phyloP scores from a whole-genome alignment of 1,284 basidiomycete species.

The Sanguinoderma infundibulare region DNA sequence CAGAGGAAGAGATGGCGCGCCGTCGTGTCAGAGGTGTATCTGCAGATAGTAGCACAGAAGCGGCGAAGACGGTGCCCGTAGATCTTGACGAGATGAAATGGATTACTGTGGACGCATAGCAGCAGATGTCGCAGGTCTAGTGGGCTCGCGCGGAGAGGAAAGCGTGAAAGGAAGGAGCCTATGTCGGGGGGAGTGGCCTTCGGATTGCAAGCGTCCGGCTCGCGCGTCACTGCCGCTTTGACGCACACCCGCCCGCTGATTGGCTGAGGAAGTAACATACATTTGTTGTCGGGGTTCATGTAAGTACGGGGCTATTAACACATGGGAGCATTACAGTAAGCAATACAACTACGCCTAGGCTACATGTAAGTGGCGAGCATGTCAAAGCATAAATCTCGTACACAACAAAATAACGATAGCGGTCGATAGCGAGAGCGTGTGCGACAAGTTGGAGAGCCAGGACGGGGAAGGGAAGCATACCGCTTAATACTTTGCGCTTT shows the following conservation, averaged over 20 bases:
- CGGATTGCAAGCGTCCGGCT: conserved; percentile 3
- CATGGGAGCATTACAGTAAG: neutral
- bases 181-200: conserved; percentile 2
- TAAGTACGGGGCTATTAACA: neutral
- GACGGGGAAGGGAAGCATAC: neutral
- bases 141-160: conserved; percentile 3
- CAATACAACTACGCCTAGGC: conserved; percentile 17
- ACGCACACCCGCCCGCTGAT: conserved; percentile 18
- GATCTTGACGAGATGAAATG: conserved; percentile 6
- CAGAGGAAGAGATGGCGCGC: neutral
- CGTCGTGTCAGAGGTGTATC: conserved; percentile 11
- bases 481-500: conserved; percentile 1
- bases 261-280: conserved; percentile 15
- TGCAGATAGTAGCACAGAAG: conserved; percentile 7
- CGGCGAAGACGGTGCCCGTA: conserved; percentile 3
- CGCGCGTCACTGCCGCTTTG: conserved; percentile 16
- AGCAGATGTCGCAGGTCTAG: neutral
- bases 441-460: neutral
- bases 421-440: neutral
- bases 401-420: conserved; percentile 19
- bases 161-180: neutral
- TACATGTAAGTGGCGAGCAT: conserved; percentile 12
- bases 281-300: neutral
- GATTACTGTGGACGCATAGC: conserved; percentile 14
- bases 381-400: conserved; percentile 15